Evolutionary conservation across 768 basidiomycete genomes (phyloP).

Genomic region (Suillus subalutaceus): DNA sequence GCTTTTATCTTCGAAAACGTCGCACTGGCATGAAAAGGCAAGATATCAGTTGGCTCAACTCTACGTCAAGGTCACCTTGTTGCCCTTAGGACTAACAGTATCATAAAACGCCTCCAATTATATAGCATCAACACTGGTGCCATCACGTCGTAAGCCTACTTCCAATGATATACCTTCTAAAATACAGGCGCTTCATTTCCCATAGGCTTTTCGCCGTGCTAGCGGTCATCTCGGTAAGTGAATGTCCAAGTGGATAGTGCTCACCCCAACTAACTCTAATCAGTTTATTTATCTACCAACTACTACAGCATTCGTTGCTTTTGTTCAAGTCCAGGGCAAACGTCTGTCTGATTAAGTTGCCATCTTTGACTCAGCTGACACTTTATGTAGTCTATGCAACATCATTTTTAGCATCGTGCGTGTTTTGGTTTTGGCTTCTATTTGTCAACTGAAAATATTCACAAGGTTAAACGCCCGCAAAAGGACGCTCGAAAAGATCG

Average conservation of each 20-base stretch:
- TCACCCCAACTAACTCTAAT: neutral
- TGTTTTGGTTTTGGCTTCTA: too few species aligned
- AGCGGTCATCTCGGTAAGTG: slow-evolving; percentile 12
- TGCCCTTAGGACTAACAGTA: slow-evolving; percentile 13
- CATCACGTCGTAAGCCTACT: slow-evolving; percentile 13
- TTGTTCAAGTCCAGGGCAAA: slow-evolving; percentile 21
- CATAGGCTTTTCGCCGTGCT: slow-evolving; percentile 14
- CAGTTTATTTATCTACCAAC: slow-evolving; percentile 5
- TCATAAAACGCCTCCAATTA: slow-evolving; percentile 16
- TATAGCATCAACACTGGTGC: slow-evolving; percentile 22
- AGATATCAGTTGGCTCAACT: neutral
- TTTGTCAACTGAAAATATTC: too few species aligned
- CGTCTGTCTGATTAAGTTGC: slow-evolving; percentile 6
- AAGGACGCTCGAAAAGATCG: too few species aligned
- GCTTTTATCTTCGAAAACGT: slow-evolving; percentile 16
- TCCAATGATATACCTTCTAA: neutral
- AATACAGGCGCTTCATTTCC: neutral
- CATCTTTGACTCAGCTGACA: neutral
- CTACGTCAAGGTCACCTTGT: neutral
- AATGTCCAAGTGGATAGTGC: neutral
- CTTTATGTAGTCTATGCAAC: slow-evolving; percentile 19
- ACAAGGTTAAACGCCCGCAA: too few species aligned
- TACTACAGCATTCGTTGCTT: slow-evolving; percentile 12
- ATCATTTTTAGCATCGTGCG: slow-evolving; percentile 6
- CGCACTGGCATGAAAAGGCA: slow-evolving; percentile 18